Base-by-base conservation (phyloP, 805 yeast genomes). In the Clavispora santaluciae region DNA sequence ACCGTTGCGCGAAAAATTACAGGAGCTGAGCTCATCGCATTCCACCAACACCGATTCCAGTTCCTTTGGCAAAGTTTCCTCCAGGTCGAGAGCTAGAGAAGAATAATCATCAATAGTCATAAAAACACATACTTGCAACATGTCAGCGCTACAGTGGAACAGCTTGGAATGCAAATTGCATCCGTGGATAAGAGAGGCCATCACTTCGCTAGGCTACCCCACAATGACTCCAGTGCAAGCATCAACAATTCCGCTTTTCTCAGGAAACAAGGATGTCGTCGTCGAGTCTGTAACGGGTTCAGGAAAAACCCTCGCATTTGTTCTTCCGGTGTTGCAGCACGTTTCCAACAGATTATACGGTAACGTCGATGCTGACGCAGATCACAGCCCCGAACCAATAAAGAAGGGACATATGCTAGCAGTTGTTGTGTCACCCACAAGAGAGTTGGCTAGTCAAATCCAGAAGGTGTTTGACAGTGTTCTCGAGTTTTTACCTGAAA, bases 251-350 rank as follows among this genome's bases (percentile, higher is more conserved):
- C 99, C 99, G 0, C 66, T 90, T 44, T 76, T 93, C 49, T 63
- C 83, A 17, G 80, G 80, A 15, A 85, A 89, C 56, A 91, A 91
- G 55, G 99, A 93, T 63, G 96, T 93, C 3, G 93, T 93, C 7
- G 98, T 89, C 1, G 97, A 93, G 59, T 95, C 97, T 0, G 96
- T 88, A 1, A 93, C 99, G 0, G 99, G 99, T 0, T 89, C 97
- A 0, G 99, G 99, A n/a, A 93, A 93, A 59, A 93, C 99, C 0
- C 61, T 90, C n/a, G 84, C 97, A 3, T 93, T 86, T 66, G 78
- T 81, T 4, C 72, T 93, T 2, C 99, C 99, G 0, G 74, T 86
- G 1, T 54, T 89, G 4, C 91, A 89, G 52, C 82, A 80, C 50
- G 61, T 89, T 6, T 63, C 70, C 2, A 56, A 55, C 34, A 52